phyloP scores from a whole-genome alignment of 2,329 filamentous ascomycete genomes.

The Cercospora beticola region DNA sequence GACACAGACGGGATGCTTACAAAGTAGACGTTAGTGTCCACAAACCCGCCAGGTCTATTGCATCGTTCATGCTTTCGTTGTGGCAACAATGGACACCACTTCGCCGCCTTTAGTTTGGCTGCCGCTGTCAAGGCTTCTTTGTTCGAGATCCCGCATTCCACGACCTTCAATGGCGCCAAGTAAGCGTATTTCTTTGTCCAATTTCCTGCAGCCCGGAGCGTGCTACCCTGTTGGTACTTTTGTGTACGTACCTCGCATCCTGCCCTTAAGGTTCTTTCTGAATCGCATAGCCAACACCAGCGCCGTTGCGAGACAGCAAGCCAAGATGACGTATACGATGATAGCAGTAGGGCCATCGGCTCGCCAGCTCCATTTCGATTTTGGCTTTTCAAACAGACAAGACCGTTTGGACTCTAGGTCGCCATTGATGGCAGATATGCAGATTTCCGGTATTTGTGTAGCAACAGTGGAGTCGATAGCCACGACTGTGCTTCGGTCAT shows the following conservation, averaged over 20 bases:
- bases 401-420: neutral
- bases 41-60: neutral
- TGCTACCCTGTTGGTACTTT: neutral
- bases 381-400: neutral
- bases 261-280: neutral
- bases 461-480: neutral
- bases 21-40: neutral
- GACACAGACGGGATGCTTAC: no score
- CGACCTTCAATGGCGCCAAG: neutral
- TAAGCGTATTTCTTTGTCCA: neutral
- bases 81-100: neutral
- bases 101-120: neutral
- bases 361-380: neutral
- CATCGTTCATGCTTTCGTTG: neutral
- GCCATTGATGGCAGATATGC: slow-evolving; percentile 11
- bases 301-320: neutral
- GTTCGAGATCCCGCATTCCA: neutral
- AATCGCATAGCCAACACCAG: neutral
- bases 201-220: no score
- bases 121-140: neutral
- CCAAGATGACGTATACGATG: neutral
- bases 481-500: neutral
- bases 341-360: neutral
- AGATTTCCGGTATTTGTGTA: neutral
- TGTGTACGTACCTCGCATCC: neutral